Conservation (phyloP, 2,329 filamentous ascomycete species). For the Corynespora cassiicola region DNA sequence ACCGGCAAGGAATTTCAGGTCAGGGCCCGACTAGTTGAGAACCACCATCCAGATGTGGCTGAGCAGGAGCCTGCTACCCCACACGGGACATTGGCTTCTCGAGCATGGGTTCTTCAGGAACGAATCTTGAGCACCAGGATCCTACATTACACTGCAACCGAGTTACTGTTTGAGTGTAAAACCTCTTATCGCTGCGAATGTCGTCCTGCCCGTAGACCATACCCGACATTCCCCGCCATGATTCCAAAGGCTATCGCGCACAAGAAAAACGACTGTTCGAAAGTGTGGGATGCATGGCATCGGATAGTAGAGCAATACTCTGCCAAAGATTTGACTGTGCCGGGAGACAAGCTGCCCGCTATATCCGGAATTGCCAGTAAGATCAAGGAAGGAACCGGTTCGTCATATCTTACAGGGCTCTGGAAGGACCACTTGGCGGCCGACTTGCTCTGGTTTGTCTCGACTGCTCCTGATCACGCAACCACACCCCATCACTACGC, state of each 20-base stretch:
- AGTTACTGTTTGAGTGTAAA: constrained; percentile 43
- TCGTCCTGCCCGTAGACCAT: constrained; percentile 30
- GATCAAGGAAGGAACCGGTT: constrained; percentile 34
- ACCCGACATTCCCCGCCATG: constrained; percentile 35
- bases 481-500: constrained; percentile 12
- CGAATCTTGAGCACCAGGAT: constrained; percentile 40
- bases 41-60: constrained; percentile 35
- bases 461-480: constrained; percentile 9
- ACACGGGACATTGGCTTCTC: constrained; percentile 29
- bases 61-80: constrained; percentile 29
- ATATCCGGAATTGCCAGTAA: constrained; percentile 43
- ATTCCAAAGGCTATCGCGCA: constrained; percentile 39
- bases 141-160: constrained; percentile 39
- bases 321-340: constrained; percentile 30
- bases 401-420: constrained; percentile 40
- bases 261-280: constrained; percentile 16
- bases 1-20: constrained; percentile 30
- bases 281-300: constrained; percentile 39
- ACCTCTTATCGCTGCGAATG: constrained; percentile 42
- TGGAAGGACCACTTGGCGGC: constrained; percentile 38
- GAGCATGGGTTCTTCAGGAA: constrained; percentile 43
- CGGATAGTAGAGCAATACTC: constrained; percentile 38
- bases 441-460: constrained; percentile 38
- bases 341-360: constrained; percentile 37
- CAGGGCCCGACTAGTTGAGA: constrained; percentile 29